Evolutionary conservation across 768 basidiomycete genomes (phyloP).

Genomic region (Gymnopilus junonius): DNA sequence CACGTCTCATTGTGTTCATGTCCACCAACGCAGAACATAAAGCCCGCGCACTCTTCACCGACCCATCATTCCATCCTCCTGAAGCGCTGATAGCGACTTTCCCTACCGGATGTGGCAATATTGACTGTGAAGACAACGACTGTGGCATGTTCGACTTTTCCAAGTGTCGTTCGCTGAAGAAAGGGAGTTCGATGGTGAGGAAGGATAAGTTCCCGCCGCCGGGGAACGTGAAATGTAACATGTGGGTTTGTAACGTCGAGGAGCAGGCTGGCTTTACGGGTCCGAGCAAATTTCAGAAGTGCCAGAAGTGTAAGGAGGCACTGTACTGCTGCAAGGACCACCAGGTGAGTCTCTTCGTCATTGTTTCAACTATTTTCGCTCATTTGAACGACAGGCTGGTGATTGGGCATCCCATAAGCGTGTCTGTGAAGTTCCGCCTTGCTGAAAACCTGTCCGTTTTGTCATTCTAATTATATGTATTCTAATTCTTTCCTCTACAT

Average conservation of each 20-base stretch:
- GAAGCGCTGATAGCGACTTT: slow-evolving; percentile 12
- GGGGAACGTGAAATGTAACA: slow-evolving; percentile 20
- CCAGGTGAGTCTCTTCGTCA: slow-evolving; percentile 17
- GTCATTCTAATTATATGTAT: no score
- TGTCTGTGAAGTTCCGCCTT: slow-evolving; percentile 9
- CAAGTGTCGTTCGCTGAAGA: slow-evolving; percentile 13
- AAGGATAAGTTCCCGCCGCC: slow-evolving; percentile 2
- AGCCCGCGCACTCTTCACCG: slow-evolving; percentile 20
- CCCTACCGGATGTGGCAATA: slow-evolving; percentile 16
- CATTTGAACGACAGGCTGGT: not conserved
- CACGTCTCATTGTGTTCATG: slow-evolving; percentile 19
- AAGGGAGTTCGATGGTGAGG: slow-evolving; percentile 13
- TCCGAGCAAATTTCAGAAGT: slow-evolving; percentile 11
- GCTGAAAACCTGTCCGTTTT: not conserved
- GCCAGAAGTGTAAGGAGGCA: slow-evolving; percentile 21
- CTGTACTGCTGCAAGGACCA: slow-evolving; percentile 21
- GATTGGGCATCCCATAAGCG: slow-evolving; percentile 12
- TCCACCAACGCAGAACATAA: not conserved
- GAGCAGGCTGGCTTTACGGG: not conserved
- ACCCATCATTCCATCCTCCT: slow-evolving; percentile 18
- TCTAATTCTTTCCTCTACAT: no score
- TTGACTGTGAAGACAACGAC: slow-evolving; percentile 11
- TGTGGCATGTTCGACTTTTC: slow-evolving; percentile 22
- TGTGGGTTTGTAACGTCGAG: slow-evolving; percentile 18
- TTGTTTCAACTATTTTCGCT: not conserved